Conservation (phyloP, 371 early-diverging fungal genomes). For the Mycotypha africana region DNA sequence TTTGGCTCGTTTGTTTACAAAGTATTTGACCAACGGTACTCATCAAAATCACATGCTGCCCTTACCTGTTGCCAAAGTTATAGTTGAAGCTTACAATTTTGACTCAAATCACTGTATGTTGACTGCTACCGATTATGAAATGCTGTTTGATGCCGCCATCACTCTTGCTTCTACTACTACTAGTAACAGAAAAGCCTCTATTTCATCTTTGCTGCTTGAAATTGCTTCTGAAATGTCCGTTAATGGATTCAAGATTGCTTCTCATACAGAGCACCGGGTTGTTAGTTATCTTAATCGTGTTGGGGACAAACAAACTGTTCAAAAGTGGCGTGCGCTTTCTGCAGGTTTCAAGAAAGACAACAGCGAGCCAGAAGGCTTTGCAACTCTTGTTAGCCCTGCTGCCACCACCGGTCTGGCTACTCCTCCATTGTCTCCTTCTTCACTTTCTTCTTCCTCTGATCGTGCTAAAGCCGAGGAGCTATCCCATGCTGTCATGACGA, state of each 20-base stretch:
- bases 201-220: conserved; percentile 12
- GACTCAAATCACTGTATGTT: conserved; percentile 14
- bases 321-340: conserved; percentile 21
- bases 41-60: conserved; percentile 17
- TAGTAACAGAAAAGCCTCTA: conserved; percentile 4
- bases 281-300: conserved; percentile 6
- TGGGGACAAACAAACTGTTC: conserved; percentile 8
- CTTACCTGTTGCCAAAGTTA: conserved; percentile 7
- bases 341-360: conserved; percentile 2
- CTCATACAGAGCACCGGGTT: conserved; percentile 8
- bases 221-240: conserved; percentile 11
- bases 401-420: not conserved
- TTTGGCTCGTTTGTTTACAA: conserved; percentile 12
- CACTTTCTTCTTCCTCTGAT: no score
- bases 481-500: conserved; percentile 19
- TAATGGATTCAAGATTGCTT: conserved; percentile 1
- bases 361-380: conserved; percentile 3
- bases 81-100: conserved; percentile 17
- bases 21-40: no score
- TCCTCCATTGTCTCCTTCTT: no score
- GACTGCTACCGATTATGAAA: conserved; percentile 8
- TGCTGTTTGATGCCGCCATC: conserved; percentile 18
- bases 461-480: conserved; percentile 7
- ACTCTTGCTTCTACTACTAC: conserved; percentile 7
- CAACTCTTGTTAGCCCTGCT: conserved; percentile 4